These are phyloP conservation scores for Wickerhamiella lipophila DNA, from an alignment of 805 yeast genomes.

Conservation along the genomic window DNA sequence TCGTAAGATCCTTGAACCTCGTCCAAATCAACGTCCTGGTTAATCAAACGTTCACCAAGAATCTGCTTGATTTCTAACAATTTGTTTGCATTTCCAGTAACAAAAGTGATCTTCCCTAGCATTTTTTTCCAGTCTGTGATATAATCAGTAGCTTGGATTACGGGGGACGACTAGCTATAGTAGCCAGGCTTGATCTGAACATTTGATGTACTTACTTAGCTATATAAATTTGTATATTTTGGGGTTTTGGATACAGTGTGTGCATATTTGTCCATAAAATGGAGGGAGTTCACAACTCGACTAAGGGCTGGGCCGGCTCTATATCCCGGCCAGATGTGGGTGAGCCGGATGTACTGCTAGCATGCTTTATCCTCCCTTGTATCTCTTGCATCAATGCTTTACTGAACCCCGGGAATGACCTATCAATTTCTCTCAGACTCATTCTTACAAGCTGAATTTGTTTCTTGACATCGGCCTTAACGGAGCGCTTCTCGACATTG, in stretches of 20 bases:
- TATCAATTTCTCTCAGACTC: conserved; percentile 36
- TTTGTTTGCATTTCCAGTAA: conserved; percentile 83
- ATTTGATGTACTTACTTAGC: background rate
- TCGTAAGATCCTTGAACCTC: conserved; percentile 85
- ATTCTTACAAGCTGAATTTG: conserved; percentile 35
- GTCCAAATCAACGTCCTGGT: conserved; percentile 62
- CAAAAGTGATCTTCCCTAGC: conserved; percentile 42
- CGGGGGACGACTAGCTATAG: no score
- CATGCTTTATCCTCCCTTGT: conserved; percentile 1
- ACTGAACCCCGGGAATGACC: conserved; percentile 46
- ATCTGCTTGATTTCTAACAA: conserved; percentile 73
- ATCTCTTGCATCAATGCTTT: conserved; percentile 59
- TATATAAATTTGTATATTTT: background rate
- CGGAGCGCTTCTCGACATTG: conserved; percentile 35
- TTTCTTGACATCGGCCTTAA: conserved; percentile 35
- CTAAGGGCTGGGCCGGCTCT: no score
- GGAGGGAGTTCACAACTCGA: no score
- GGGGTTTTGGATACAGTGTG: no score
- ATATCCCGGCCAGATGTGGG: no score
- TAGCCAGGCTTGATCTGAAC: no score
- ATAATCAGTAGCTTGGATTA: no score
- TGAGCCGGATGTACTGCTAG: background rate
- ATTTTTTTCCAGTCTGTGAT: no score
- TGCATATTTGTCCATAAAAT: no score
- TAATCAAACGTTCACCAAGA: conserved; percentile 40